phyloP scores from a whole-genome alignment of 352 stramenopile genomes.

The Globisporangium nodosum region DNA sequence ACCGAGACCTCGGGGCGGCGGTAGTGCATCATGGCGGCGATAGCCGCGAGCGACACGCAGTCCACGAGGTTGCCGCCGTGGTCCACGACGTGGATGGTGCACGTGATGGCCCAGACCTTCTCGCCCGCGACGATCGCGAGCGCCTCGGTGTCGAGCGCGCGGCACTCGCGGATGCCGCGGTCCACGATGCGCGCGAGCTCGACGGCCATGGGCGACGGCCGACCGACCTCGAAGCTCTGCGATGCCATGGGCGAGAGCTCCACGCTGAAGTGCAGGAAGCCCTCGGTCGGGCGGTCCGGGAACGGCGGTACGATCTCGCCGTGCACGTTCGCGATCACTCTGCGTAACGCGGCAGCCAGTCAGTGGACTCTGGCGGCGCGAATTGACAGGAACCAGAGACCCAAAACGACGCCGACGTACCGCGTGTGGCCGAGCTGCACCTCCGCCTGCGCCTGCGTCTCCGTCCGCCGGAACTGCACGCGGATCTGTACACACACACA shows the following conservation, averaged over 20 bases:
- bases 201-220: conserved; percentile 41
- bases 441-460: conserved; percentile 71
- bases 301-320: conserved; percentile 84
- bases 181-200: conserved; percentile 90
- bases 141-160: conserved; percentile 92
- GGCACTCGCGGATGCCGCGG: conserved; percentile 87
- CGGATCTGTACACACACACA: conserved; percentile 28
- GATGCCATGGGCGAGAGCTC: conserved; percentile 82
- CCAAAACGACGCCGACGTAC: conserved; percentile 17
- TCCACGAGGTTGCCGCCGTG: conserved; percentile 92
- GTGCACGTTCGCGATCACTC: conserved; percentile 77
- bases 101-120: conserved; percentile 92
- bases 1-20: conserved; percentile 87
- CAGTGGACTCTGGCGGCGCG: background rate
- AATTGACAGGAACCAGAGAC: too few species aligned
- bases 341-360: conserved; percentile 9
- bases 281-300: conserved; percentile 81
- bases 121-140: conserved; percentile 90
- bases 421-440: conserved; percentile 73
- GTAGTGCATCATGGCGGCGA: conserved; percentile 93
- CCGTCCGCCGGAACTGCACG: conserved; percentile 76
- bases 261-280: conserved; percentile 83
- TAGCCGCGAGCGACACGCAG: conserved; percentile 87
- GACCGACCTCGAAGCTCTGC: conserved; percentile 65
- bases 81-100: conserved; percentile 90